These are phyloP conservation scores for Limonium bicolor DNA, from an alignment of 148 eudicot genomes.

Conservation along the genomic window DNA sequence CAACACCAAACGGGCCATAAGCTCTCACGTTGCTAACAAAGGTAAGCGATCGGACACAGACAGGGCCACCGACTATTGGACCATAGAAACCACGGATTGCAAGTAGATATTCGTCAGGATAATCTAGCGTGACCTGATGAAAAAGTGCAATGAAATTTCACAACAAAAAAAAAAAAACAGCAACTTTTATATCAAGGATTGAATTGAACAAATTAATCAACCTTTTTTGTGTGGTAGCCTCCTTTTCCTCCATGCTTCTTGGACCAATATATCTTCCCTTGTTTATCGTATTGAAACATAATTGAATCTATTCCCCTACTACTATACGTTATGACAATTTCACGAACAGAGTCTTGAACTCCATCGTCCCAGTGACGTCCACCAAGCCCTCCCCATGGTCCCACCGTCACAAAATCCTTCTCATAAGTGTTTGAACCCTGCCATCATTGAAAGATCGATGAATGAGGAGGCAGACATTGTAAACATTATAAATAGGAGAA, in stretches of 20 bases:
- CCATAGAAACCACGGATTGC: slow-evolving; percentile 55
- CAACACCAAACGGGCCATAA: slow-evolving; percentile 63
- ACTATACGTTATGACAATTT: slow-evolving; percentile 41
- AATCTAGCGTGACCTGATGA: slow-evolving; percentile 46
- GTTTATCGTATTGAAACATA: slow-evolving; percentile 44
- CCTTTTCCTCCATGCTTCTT: slow-evolving; percentile 63
- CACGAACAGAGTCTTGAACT: slow-evolving; percentile 30
- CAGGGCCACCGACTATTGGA: slow-evolving; percentile 31
- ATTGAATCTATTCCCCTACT: slow-evolving; percentile 63
- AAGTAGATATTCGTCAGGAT: slow-evolving; percentile 53
- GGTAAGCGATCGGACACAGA: slow-evolving; percentile 43
- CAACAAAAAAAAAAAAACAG: too few relatives aligned
- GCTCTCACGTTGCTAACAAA: slow-evolving; percentile 36
- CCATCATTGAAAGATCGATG: not conserved
- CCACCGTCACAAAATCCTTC: slow-evolving; percentile 24
- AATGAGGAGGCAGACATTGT: too few relatives aligned
- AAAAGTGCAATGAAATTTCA: too few relatives aligned
- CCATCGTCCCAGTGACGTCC: slow-evolving; percentile 74
- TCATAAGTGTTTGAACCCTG: slow-evolving; percentile 19
- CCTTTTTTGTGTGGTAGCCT: slow-evolving; percentile 52
- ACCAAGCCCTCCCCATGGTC: slow-evolving; percentile 64
- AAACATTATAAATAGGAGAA: not conserved
- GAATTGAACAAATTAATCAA: slow-evolving; percentile 5
- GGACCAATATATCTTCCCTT: slow-evolving; percentile 43
- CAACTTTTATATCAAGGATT: too few relatives aligned